phyloP scores from a whole-genome alignment of 116 monocot genomes.

The Iris pallida region DNA sequence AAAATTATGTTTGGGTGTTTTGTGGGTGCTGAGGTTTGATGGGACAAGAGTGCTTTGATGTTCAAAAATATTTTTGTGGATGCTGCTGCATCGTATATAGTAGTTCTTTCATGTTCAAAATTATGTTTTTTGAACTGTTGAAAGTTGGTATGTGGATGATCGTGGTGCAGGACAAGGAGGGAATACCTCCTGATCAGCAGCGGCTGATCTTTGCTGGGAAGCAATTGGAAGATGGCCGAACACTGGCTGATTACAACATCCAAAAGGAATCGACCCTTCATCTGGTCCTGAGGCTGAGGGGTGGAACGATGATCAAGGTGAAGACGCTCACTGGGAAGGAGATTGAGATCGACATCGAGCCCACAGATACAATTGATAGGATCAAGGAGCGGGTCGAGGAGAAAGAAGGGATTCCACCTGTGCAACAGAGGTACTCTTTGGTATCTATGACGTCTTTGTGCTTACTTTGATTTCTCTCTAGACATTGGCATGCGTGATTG shows the following conservation, averaged over 20 bases:
- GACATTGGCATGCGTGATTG: background rate
- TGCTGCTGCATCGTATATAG: too few species aligned
- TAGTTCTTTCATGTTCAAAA: too few species aligned
- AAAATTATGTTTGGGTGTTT: too few species aligned
- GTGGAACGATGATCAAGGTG: constrained; percentile 41
- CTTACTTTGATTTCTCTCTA: background rate
- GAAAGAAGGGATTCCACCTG: constrained; percentile 44
- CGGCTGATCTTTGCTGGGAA: constrained; percentile 28
- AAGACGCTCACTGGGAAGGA: constrained; percentile 42
- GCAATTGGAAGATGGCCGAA: constrained; percentile 34
- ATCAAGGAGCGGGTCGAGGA: constrained; percentile 38
- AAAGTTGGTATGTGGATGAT: background rate
- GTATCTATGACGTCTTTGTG: background rate
- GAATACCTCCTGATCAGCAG: constrained; percentile 24
- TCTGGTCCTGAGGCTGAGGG: constrained; percentile 32
- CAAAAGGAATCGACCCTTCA: constrained; percentile 39
- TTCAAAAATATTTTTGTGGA: too few species aligned
- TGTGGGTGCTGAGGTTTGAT: too few species aligned
- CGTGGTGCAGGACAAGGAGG: constrained; percentile 23
- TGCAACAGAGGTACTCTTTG: constrained; percentile 25
- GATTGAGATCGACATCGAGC: constrained; percentile 38
- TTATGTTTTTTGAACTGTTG: too few species aligned
- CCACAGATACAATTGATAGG: constrained; percentile 35
- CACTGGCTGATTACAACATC: constrained; percentile 32
- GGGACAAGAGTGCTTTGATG: too few species aligned